Percentiles rank a stretch among this genome's conserved stretches.
Evolutionary conservation across 2,329 filamentous ascomycete genomes (phyloP).

Genomic region (Fusarium humuli): DNA sequence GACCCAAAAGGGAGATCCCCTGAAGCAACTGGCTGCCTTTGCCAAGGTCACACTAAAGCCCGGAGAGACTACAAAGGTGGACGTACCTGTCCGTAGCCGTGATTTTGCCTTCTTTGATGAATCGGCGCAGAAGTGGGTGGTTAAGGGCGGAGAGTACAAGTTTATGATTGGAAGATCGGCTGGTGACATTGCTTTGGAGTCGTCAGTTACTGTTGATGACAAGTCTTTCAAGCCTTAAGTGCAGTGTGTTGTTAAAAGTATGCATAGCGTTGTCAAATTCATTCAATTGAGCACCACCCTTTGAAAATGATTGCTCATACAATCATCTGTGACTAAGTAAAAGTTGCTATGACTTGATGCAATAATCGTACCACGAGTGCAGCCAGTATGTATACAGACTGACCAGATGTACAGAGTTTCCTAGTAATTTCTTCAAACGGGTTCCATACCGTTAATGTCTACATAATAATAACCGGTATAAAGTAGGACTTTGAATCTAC

Average conservation of each 20-base stretch:
- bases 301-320: neutral
- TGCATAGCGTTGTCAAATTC: slow-evolving; percentile 13
- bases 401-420: neutral
- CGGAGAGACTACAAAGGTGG: slow-evolving; percentile 43
- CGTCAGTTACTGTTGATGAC: slow-evolving; percentile 33
- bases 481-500: neutral
- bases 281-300: neutral
- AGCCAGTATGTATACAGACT: neutral
- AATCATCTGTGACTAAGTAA: neutral
- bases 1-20: slow-evolving; percentile 35
- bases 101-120: slow-evolving; percentile 50
- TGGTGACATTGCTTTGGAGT: slow-evolving; percentile 42
- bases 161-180: slow-evolving; percentile 46
- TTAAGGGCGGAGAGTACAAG: slow-evolving; percentile 47
- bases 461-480: neutral
- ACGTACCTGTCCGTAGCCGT: slow-evolving; percentile 38
- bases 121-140: slow-evolving; percentile 43
- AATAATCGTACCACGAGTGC: neutral
- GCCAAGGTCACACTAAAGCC: slow-evolving; percentile 63
- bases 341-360: neutral
- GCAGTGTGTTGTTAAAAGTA: neutral
- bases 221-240: slow-evolving; percentile 36
- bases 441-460: neutral
- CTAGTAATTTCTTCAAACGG: fast-evolving
- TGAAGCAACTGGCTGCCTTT: slow-evolving; percentile 76